A percentile compares a stretch with the other conserved stretches of the same genome.
These are phyloP conservation scores for Waltergamsia citrina DNA, from an alignment of 2,329 filamentous ascomycete species.

Conservation along the genomic window DNA sequence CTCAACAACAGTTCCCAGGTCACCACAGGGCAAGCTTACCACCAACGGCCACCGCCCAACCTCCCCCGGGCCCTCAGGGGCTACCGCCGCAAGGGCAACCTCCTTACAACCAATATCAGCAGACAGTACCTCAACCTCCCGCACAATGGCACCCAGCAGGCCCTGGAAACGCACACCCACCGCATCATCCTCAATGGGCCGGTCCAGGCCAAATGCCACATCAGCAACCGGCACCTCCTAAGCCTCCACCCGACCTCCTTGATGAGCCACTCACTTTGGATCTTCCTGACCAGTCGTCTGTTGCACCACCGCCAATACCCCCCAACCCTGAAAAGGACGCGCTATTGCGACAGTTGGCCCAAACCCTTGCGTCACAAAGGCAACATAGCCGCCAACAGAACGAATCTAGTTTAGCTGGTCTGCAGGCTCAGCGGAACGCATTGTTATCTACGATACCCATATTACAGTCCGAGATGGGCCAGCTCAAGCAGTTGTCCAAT, in stretches of 20 bases:
- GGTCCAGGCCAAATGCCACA: conserved; percentile 8
- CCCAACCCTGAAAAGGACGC: conserved; percentile 94
- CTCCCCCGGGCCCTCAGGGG: no score
- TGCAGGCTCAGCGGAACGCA: conserved; percentile 70
- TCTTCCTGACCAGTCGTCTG: conserved; percentile 35
- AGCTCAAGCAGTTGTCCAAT: conserved; percentile 60
- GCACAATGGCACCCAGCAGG: conserved; percentile 7
- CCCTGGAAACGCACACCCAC: no score
- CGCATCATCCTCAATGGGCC: conserved; percentile 4
- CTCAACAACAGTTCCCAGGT: background rate
- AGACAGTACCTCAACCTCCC: conserved; percentile 5
- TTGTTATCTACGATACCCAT: conserved; percentile 60
- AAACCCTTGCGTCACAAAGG: conserved; percentile 59
- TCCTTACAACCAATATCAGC: background rate
- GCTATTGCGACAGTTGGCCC: conserved; percentile 67
- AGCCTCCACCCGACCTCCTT: conserved; percentile 37
- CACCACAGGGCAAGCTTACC: background rate
- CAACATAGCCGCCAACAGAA: conserved; percentile 63
- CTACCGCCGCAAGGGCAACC: no score
- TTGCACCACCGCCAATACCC: conserved; percentile 75
- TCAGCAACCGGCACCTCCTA: conserved; percentile 9
- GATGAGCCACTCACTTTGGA: conserved; percentile 46
- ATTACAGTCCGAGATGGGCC: conserved; percentile 64
- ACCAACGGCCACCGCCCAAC: background rate
- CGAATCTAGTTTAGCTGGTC: conserved; percentile 60